Base-by-base conservation (phyloP, 495 filamentous ascomycete genomes). In the Aspergillus homomorphus region DNA sequence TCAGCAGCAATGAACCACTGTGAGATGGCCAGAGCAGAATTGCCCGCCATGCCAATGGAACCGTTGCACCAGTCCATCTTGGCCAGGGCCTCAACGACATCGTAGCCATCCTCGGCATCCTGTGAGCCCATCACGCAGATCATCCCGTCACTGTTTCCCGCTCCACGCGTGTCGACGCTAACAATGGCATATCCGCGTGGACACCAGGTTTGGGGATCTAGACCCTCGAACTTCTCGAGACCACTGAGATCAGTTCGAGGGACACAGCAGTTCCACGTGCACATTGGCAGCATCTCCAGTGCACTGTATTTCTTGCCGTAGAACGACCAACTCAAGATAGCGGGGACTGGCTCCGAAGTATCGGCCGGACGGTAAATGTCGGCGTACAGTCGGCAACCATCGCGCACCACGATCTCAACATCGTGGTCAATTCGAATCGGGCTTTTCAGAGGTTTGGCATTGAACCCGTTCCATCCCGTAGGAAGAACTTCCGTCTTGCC, bases 201-300 rank as follows among this genome's bases (percentile, higher is more conserved):
- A 38, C 68, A 72, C 69, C 72, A 82, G 15, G 61, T 62, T 2
- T 66, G 68, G 0, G 79, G 78, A 62, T 80, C 77, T 0, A 69
- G 71, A 0, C 70, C 79, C 51, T 82, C 79, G 59, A 78, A 82
- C 24, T 72, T 76, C 58, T 76, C 72, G 20, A 71, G 51, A 16
- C 67, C 69, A 54, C 58, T 64, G 14, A 69, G 66, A 19, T 59
- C 53, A 4, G 52, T 49, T 7, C 38, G 44, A 18, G 66, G 64
- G n/a, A 71, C 60, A 16, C 66, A 66, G 53, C 64, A 69, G 7
- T 62, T 58, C 66, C 66, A 69, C 10, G 52, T 49, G 42, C 52
- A 63, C 64, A 66, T 69, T 2, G 65, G 58, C 18, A 71, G 58
- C 66, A 68, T 68, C 8, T 69, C 62, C 1, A 71, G 52, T 1